Evolutionary conservation across 805 yeast genomes (phyloP), one percentile per base, ranked within the genome.

Genomic region (Starmerella kuoi): DNA sequence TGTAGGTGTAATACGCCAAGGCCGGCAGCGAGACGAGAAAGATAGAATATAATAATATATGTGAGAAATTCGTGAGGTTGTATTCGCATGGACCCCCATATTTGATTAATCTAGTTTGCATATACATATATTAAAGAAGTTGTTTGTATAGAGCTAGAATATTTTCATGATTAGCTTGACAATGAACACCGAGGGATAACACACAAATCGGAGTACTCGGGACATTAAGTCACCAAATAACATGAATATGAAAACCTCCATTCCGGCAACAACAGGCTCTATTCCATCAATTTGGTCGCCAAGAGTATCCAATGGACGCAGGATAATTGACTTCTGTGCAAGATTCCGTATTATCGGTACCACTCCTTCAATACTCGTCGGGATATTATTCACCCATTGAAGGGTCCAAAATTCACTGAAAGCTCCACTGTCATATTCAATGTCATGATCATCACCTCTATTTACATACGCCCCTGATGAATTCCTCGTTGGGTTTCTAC

Each of bases 191-290:
- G 52, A 45, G 2, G 52, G 52, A 9, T 7, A 20, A 22, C 51
- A 47, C 8, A 47, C 19, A 3, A 43, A 2, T 5, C 25, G 37
- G 4, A 33, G 38, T 14, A 31, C 21, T 12, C 14, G 17, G 2
- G 52, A 47, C 9, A 35, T n/a, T 1, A 3, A 12, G 35, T 43
- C 31, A 18, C 30, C 22, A 4, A 26, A 24, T 17, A 48, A 35
- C 51, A 47, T 46, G n/a, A 48, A 21, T 12, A 41, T 14, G 37
- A 47, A 47, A 28, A 40, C 18, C 43, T 48, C 52, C 4, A 45
- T 14, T 12, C 28, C 37, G 4, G 36, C 40, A 2, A 36, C 33
- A 11, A 37, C 41, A 17, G 25, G 19, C 12, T 20, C 31, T 4
- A 38, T n/a, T 4, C 38, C 44, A 4, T 32, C 33, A 17, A 25